Evolutionary conservation across 2,329 filamentous ascomycete species (phyloP), one percentile per base, ranked within the genome.

Genomic region (Scedosporium apiospermum): DNA sequence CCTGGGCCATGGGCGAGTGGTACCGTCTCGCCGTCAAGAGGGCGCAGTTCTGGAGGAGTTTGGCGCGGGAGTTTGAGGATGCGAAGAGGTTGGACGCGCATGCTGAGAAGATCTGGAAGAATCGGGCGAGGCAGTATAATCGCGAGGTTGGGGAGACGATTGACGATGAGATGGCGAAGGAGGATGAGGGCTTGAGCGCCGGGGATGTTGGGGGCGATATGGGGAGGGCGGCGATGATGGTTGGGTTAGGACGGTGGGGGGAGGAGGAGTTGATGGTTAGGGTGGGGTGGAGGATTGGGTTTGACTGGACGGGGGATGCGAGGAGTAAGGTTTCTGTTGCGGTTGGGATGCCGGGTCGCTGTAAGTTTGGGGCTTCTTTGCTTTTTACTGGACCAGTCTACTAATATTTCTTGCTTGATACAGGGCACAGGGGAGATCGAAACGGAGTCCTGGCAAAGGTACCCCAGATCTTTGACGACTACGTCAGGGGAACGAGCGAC

Each of bases 221-320:
- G 68, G 83, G 82, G 2, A 77, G 79, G 55, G 80, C 78, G n/a
- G 72, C 73, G 27, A 75, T 80, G 14, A 77, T 82, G 41, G 65
- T 85, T 30, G 34, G 49, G n/a, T 18, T 62, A 23, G 53, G 23
- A 3, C 12, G 51, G 60, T 65, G 67, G 74, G 62, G 72, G 58
- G 70, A 75, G 0, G 69, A 71, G 1, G 64, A 74, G 9, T 75
- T 80, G 2, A 71, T 76, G 10, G 79, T 83, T 27, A 73, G 90
- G 1, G 59, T 66, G 26, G 76, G 80, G 63, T 91, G 88, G 88
- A 76, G 73, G 57, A 85, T 89, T 53, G 73, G 74, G 1, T 89
- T 90, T 68, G 88, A 90, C 71, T 90, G 87, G 88, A 87, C 87
- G 0, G 88, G 88, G 5, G 88, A 90, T 69, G 87, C 85, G 4